Evolutionary conservation across 495 filamentous ascomycete species (phyloP).

Genomic region (Halenospora varia): DNA sequence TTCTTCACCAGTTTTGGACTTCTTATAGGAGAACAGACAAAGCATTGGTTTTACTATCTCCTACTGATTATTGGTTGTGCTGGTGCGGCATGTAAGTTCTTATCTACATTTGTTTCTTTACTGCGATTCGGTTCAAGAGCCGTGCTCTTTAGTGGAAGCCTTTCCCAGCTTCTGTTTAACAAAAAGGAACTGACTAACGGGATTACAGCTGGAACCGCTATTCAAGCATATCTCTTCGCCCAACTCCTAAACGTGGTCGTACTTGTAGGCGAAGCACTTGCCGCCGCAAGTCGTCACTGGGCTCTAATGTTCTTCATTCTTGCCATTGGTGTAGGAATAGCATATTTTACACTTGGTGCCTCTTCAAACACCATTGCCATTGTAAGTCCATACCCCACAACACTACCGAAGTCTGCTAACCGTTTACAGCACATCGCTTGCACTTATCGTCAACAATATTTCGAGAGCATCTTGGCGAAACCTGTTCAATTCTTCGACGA

Average conservation of each 20-base stretch:
- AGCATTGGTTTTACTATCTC: conserved; percentile 13
- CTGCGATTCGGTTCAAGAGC: no score
- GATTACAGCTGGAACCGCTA: conserved; percentile 35
- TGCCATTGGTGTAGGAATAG: conserved; percentile 43
- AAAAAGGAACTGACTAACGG: no score
- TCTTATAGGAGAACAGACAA: conserved; percentile 17
- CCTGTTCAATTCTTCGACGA: conserved; percentile 62
- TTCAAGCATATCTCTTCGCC: conserved; percentile 48
- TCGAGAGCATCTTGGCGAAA: conserved; percentile 51
- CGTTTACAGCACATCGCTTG: conserved; percentile 8
- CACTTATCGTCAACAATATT: conserved; percentile 53
- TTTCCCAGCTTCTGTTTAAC: no score
- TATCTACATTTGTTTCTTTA: not conserved
- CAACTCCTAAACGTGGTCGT: conserved; percentile 43
- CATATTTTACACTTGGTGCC: conserved; percentile 51
- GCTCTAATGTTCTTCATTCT: conserved; percentile 62
- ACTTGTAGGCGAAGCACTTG: conserved; percentile 32
- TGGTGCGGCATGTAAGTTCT: conserved; percentile 2
- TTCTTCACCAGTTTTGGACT: conserved; percentile 21
- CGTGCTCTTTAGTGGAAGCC: no score
- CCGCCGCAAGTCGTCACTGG: conserved; percentile 51
- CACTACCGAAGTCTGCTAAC: not conserved
- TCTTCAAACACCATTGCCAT: conserved; percentile 47
- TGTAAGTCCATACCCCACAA: conserved; percentile 25
- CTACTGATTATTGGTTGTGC: conserved; percentile 24